Evolutionary conservation across 331 rosid species (phyloP).

Genomic region (Acacia pycnantha): DNA sequence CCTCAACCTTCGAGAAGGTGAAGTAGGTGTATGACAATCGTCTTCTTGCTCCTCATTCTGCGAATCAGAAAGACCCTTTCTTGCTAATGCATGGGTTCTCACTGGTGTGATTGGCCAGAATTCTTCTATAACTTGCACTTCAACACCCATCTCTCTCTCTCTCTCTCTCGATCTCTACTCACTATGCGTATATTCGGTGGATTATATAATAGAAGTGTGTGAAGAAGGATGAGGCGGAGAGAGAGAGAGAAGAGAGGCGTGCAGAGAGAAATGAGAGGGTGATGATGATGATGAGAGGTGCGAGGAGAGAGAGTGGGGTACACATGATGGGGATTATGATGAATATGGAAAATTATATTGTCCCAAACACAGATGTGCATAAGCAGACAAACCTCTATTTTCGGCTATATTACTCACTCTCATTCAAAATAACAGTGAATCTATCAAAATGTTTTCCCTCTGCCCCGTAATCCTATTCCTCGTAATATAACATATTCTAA

Average conservation of each 20-base stretch:
- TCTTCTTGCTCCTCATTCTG: neutral
- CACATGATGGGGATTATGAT: constrained; percentile 19
- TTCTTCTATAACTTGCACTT: neutral
- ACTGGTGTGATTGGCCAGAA: constrained; percentile 17
- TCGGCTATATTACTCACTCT: neutral
- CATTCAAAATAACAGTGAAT: neutral
- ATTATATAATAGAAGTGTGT: neutral
- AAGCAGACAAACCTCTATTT: constrained; percentile 11
- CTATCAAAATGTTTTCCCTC: neutral
- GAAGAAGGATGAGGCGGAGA: neutral
- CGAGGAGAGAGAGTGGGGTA: constrained; percentile 22
- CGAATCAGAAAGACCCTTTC: neutral
- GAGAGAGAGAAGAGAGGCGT: constrained; percentile 31
- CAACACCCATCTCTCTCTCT: neutral
- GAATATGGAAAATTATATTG: neutral
- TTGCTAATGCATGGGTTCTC: neutral
- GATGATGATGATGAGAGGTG: constrained; percentile 40
- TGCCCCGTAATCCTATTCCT: neutral
- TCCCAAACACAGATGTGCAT: neutral
- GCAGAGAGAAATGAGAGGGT: constrained; percentile 40
- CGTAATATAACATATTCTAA: neutral
- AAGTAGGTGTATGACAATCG: constrained; percentile 2
- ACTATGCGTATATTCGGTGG: neutral
- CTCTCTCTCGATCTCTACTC: neutral
- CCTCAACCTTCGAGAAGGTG: neutral